Evolutionary conservation across 352 stramenopile genomes (phyloP).

Genomic region (Globisporangium alternatum): DNA sequence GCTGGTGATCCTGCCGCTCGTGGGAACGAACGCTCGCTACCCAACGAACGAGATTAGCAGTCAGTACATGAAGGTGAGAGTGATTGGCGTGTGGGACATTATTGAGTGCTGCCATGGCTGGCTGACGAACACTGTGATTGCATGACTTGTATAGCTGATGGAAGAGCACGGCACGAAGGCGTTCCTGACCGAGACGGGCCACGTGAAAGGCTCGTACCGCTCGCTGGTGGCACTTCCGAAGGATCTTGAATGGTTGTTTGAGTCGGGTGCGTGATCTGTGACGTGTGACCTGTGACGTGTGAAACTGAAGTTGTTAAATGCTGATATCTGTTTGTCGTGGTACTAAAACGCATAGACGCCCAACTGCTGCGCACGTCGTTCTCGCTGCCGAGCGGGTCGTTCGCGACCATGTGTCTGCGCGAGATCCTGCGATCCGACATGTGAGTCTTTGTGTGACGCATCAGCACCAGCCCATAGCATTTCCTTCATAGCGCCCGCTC

Average conservation of each 20-base stretch:
- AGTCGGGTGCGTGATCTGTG: constrained; percentile 14
- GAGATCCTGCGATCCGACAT: constrained; percentile 57
- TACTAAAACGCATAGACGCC: neutral
- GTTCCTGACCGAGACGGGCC: constrained; percentile 30
- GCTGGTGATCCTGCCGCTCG: constrained; percentile 53
- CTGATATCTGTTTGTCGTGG: neutral
- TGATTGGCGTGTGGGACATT: neutral
- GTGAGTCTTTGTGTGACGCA: constrained; percentile 5
- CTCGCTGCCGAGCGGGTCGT: constrained; percentile 56
- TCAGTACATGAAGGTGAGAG: constrained; percentile 37
- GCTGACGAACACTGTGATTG: constrained; percentile 5
- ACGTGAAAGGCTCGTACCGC: constrained; percentile 66
- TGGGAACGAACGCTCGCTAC: constrained; percentile 46
- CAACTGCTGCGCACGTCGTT: constrained; percentile 40
- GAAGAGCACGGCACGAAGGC: constrained; percentile 41
- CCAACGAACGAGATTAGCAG: constrained; percentile 45
- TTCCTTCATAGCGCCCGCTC: neutral
- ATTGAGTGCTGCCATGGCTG: neutral
- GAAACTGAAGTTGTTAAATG: constrained; percentile 6
- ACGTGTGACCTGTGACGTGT: constrained; percentile 1
- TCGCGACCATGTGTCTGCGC: constrained; percentile 80
- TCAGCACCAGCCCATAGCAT: neutral
- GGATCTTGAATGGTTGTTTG: constrained; percentile 43
- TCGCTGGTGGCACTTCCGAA: constrained; percentile 36
- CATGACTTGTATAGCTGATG: constrained; percentile 30